phyloP scores from a whole-genome alignment of 371 early-diverging fungal species.

The Zychaea mexicana region DNA sequence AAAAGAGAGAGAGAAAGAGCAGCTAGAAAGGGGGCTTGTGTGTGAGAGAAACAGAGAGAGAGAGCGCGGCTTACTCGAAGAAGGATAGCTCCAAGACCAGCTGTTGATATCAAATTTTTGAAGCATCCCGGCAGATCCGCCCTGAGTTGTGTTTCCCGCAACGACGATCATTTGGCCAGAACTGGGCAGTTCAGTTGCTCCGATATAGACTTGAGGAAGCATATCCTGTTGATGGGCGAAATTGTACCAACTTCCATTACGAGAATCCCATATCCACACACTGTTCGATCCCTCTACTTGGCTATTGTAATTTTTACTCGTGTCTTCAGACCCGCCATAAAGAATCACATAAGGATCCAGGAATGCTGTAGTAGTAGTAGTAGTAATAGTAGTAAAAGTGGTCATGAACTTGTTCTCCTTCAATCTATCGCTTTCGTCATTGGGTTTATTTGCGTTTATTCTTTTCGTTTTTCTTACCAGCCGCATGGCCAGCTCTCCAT shows the following conservation, averaged over 20 bases:
- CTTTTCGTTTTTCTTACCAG: conserved; percentile 27
- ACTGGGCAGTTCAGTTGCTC: conserved; percentile 34
- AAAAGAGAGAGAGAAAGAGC: conserved; percentile 2
- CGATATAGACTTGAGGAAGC: conserved; percentile 38
- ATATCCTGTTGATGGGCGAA: conserved; percentile 17
- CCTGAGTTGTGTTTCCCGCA: conserved; percentile 40
- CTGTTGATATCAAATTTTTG: conserved; percentile 47
- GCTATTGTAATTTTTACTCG: conserved; percentile 12
- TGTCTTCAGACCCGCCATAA: conserved; percentile 25
- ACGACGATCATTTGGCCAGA: conserved; percentile 40
- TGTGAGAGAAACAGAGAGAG: neutral
- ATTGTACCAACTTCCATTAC: conserved; percentile 47
- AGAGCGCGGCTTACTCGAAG: conserved; percentile 31
- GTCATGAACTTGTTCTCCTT: neutral
- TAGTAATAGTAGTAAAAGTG: neutral
- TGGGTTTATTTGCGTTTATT: too few relatives aligned
- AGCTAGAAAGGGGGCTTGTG: neutral
- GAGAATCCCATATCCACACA: conserved; percentile 48
- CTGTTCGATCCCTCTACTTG: conserved; percentile 28
- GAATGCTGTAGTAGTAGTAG: conserved; percentile 4
- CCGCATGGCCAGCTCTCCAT: conserved; percentile 55
- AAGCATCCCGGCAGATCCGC: conserved; percentile 28
- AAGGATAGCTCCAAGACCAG: conserved; percentile 52
- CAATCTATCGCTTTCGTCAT: too few relatives aligned
- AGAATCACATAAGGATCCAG: conserved; percentile 8